Evolutionary conservation across 176 grass and related monocot genomes (phyloP).

Genomic region (Miscanthus lutarioriparius): DNA sequence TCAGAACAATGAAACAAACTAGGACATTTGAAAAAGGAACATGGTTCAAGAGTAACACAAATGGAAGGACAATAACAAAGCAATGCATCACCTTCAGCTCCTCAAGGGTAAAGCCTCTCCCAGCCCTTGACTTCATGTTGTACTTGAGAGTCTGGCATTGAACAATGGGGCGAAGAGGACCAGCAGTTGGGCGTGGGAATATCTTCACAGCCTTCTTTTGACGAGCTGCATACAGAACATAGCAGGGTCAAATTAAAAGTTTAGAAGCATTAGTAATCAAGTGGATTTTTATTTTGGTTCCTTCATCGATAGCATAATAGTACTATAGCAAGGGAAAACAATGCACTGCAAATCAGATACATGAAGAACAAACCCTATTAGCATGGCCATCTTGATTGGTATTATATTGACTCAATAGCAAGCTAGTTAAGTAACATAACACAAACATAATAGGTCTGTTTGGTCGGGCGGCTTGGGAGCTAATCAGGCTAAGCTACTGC

Average conservation of each 20-base stretch:
- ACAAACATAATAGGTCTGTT: background rate
- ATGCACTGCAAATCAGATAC: background rate
- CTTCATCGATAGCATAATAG: background rate
- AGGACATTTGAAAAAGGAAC: background rate
- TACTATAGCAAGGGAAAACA: background rate
- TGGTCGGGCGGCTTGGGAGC: background rate
- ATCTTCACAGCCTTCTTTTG: conserved; percentile 95
- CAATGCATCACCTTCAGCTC: conserved; percentile 72
- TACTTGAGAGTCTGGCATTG: conserved; percentile 90
- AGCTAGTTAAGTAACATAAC: background rate
- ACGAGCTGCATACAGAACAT: conserved; percentile 48
- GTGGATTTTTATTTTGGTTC: background rate
- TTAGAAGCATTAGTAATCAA: background rate
- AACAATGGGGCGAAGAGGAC: conserved; percentile 72
- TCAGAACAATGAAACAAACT: background rate
- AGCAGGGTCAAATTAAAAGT: background rate
- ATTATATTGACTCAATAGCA: background rate
- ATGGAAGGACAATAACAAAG: background rate
- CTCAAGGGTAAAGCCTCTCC: conserved; percentile 80
- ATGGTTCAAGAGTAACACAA: background rate
- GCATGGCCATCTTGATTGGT: background rate
- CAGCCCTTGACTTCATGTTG: conserved; percentile 97
- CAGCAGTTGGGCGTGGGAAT: conserved; percentile 90
- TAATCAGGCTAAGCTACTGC: background rate
- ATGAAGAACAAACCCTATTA: background rate